These are phyloP conservation scores for Aspergillus egyptiacus DNA, from an alignment of 495 filamentous ascomycete genomes.

Conservation along the genomic window DNA sequence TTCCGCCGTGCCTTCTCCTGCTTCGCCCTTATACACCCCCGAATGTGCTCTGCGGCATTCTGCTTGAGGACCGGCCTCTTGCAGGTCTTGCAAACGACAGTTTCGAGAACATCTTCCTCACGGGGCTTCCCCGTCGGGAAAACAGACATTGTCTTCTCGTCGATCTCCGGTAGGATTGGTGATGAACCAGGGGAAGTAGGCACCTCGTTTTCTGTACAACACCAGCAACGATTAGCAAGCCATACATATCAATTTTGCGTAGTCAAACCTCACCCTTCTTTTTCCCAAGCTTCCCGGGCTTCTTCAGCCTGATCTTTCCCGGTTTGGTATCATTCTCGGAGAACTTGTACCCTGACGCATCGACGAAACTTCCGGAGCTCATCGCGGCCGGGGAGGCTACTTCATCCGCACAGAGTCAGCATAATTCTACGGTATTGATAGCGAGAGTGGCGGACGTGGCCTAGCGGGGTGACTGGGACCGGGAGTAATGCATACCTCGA, in stretches of 20 bases:
- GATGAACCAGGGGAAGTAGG: conserved; percentile 40
- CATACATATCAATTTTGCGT: too few relatives aligned
- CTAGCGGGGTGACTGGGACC: not conserved
- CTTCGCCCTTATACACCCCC: conserved; percentile 66
- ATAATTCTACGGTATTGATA: not conserved
- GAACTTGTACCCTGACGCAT: conserved; percentile 44
- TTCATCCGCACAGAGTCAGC: not conserved
- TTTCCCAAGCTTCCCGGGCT: conserved; percentile 51
- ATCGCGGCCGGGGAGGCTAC: conserved; percentile 14
- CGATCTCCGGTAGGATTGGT: conserved; percentile 65
- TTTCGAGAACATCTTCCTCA: conserved; percentile 56
- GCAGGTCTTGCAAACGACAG: conserved; percentile 75
- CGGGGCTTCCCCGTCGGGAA: conserved; percentile 71
- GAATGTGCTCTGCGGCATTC: conserved; percentile 58
- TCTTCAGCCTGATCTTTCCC: conserved; percentile 65
- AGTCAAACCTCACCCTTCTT: conserved; percentile 33
- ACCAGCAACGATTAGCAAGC: conserved; percentile 22
- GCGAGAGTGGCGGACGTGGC: not conserved
- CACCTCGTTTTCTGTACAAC: conserved; percentile 15
- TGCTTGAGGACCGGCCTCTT: conserved; percentile 64
- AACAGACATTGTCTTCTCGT: conserved; percentile 59
- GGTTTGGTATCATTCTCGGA: conserved; percentile 59
- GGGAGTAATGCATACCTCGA: conserved; percentile 24
- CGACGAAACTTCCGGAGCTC: conserved; percentile 37
- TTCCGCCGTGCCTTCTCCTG: conserved; percentile 74